These are phyloP conservation scores for Haplosporangium sp. DNA, from an alignment of 371 early-diverging fungal species.

Conservation along the genomic window DNA sequence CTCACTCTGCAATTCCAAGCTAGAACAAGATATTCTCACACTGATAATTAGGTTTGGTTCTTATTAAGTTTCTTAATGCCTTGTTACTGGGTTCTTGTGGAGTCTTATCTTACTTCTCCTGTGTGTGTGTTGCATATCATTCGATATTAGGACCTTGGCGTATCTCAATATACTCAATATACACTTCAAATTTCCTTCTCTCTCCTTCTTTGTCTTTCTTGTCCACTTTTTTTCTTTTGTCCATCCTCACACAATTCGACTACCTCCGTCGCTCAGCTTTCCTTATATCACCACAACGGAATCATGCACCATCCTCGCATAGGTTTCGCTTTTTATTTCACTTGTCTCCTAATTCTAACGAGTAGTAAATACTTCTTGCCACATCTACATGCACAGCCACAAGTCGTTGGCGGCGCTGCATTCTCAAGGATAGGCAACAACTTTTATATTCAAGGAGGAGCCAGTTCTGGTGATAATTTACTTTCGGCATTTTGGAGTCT, in stretches of 20 bases:
- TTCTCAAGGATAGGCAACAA: slow-evolving; percentile 25
- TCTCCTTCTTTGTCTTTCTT: neutral
- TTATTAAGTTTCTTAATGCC: no score
- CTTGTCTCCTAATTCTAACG: neutral
- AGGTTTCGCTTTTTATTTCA: neutral
- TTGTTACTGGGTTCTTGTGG: no score
- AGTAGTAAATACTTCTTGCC: neutral
- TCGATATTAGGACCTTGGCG: no score
- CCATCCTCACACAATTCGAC: neutral
- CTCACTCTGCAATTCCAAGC: no score
- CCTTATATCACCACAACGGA: neutral
- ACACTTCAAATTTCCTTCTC: no score
- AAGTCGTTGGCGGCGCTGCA: slow-evolving; percentile 37
- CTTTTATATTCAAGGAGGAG: slow-evolving; percentile 49
- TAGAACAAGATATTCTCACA: no score
- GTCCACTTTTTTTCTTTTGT: neutral
- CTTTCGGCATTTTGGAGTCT: slow-evolving; percentile 32
- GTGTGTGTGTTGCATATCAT: no score
- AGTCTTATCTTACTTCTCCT: no score
- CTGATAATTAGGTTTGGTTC: no score
- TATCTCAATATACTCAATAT: no score
- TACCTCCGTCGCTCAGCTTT: neutral
- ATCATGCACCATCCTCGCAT: slow-evolving; percentile 15
- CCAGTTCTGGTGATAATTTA: slow-evolving; percentile 22
- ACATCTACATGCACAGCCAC: slow-evolving; percentile 32